Base-by-base conservation (phyloP, 176 grass and related monocot species). In the Microstegium vimineum region DNA sequence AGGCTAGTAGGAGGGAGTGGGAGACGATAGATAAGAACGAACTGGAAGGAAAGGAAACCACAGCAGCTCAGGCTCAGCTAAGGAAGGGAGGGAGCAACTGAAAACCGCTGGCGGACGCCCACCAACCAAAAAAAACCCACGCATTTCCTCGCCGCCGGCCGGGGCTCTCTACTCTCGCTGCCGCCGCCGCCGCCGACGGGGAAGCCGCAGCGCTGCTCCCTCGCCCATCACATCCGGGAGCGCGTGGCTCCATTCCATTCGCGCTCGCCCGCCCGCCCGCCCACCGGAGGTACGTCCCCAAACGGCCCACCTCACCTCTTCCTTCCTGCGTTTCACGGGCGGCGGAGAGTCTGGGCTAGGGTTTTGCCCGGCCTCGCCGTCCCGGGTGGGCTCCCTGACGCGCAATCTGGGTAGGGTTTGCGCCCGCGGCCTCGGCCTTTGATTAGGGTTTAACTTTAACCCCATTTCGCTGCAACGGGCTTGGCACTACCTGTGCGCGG, bases 71-170 rank as follows among this genome's bases (percentile, higher is more conserved):
- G 33, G 33, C 33, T 33, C 2, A 4, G 33, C 33, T 33, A 33
- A 33, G 33, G 3, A 2, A 33, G 3, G 2, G n/a, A 33, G 33
- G 3, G 2, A 33, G 18, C 49, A 52, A 23, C 52, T 23, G 52
- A 56, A 59, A 57, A 54, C 80, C 37, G 41, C 40, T 62, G 81
- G 57, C 76, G 81, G 52, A 83, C 67, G 20, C 81, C 70, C 82
- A 85, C 82, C 87, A 81, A 89, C 78, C 82, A 22, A 85, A 84
- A 62, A 51, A 57, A 34, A n/a, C n/a, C 6, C 82, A 45, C 77
- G 6, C 69, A 67, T 60, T 38, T 28, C 81, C 76, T 74, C 65
- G 16, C 79, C 79, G 37, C 47, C 84, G 75, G 37, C 47, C 84
- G 75, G 15, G 36, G 38, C 57, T 28, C 35, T 4, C 61, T 3